Evolutionary conservation across 495 filamentous ascomycete species (phyloP).

Genomic region (Penicillium pulvis): DNA sequence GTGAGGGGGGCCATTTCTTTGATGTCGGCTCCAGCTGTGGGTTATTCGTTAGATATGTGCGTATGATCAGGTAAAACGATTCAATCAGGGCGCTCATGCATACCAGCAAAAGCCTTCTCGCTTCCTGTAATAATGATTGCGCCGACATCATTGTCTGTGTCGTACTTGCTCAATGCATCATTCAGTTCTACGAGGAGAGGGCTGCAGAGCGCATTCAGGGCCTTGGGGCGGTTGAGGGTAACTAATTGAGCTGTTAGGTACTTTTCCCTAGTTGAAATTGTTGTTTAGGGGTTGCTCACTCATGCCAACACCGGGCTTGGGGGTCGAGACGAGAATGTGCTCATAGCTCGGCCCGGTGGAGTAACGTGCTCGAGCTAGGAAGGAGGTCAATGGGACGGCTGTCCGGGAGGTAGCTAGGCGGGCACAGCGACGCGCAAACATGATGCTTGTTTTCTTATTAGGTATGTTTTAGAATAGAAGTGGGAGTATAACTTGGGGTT

Average conservation of each 20-base stretch:
- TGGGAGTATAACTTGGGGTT: neutral
- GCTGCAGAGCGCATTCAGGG: constrained; percentile 87
- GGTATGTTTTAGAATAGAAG: neutral
- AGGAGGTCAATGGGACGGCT: constrained; percentile 43
- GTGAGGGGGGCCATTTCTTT: constrained; percentile 95
- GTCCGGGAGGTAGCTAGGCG: constrained; percentile 63
- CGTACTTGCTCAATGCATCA: constrained; percentile 70
- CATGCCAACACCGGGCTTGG: constrained; percentile 85
- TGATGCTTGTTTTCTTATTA: constrained; percentile 24
- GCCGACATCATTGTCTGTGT: constrained; percentile 66
- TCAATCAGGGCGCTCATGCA: neutral
- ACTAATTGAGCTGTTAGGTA: constrained; percentile 50
- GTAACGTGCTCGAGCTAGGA: constrained; percentile 55
- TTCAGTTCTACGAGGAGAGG: constrained; percentile 91
- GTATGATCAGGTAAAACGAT: too few relatives aligned
- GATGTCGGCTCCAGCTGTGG: constrained; percentile 87
- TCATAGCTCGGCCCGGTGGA: constrained; percentile 71
- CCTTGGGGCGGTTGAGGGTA: constrained; percentile 93
- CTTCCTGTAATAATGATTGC: constrained; percentile 87
- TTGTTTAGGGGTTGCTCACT: constrained; percentile 53
- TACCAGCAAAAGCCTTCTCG: constrained; percentile 81
- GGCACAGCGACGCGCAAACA: constrained; percentile 59
- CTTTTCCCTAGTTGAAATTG: neutral
- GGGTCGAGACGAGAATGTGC: constrained; percentile 75
- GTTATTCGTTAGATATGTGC: neutral